Evolutionary conservation across 2,329 filamentous ascomycete genomes (phyloP).

Genomic region (Xylariaceae sp.): DNA sequence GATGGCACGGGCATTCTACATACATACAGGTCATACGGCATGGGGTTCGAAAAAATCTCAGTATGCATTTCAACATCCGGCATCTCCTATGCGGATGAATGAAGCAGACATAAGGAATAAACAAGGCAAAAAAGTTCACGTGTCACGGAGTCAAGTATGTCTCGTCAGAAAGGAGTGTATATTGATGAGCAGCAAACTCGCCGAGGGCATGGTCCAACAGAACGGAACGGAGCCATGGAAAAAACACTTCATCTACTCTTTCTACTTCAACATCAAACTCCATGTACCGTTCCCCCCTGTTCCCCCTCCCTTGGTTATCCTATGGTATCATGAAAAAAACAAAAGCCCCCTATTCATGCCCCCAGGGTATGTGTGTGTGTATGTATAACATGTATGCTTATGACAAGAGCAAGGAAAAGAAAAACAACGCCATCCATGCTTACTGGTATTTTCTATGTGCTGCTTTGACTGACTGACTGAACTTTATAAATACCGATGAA

Average conservation of each 20-base stretch:
- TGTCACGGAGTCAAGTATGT: not conserved
- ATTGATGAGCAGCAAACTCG: conserved; percentile 2
- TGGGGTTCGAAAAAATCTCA: not conserved
- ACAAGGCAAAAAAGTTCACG: not conserved
- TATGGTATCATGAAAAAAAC: not conserved
- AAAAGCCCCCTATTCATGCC: not conserved
- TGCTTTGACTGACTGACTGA: not conserved
- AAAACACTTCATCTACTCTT: not conserved
- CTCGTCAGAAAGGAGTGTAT: conserved; percentile 1
- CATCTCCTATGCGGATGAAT: not conserved
- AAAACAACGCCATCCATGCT: not conserved
- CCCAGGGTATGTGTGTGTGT: not conserved
- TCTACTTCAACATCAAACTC: not conserved
- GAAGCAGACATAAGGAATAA: not conserved
- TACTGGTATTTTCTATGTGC: not conserved
- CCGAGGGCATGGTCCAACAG: not conserved
- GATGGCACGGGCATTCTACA: not conserved
- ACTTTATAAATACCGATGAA: not conserved
- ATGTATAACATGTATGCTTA: not conserved
- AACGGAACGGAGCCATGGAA: not conserved
- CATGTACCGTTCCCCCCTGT: not conserved
- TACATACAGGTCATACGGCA: not conserved
- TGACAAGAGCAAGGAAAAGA: not conserved
- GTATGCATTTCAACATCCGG: not conserved
- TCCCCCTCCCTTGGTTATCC: not conserved